A percentile compares a stretch with the other conserved stretches of the same genome.
phyloP scores from a whole-genome alignment of 257 asterid genomes.

The Osmanthus fragrans region DNA sequence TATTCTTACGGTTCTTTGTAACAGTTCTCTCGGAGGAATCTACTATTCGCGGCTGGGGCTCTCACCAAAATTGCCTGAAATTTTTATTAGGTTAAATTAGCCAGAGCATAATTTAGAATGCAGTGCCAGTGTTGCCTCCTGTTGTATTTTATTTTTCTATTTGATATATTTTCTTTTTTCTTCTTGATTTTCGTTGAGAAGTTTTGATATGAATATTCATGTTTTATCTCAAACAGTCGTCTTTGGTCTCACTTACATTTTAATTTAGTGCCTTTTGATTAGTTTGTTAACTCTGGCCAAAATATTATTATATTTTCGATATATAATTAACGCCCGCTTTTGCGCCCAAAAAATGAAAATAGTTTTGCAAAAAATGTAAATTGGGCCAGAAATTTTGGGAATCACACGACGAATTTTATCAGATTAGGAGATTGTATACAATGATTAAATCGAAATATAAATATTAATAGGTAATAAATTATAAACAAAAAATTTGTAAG shows the following conservation, averaged over 20 bases:
- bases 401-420: too few species aligned
- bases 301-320: too few species aligned
- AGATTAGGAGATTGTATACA: too few species aligned
- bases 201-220: neutral
- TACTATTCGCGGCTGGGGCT: slow-evolving; percentile 62
- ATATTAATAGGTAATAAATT: too few species aligned
- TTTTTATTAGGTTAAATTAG: neutral
- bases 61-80: slow-evolving; percentile 39
- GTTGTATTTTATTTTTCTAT: neutral
- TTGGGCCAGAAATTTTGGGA: too few species aligned
- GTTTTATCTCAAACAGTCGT: neutral
- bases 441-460: too few species aligned
- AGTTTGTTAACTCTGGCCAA: too few species aligned
- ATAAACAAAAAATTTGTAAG: too few species aligned
- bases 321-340: too few species aligned
- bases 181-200: neutral
- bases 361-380: too few species aligned
- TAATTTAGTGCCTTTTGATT: too few species aligned
- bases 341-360: too few species aligned
- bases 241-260: neutral
- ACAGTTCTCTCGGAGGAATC: slow-evolving; percentile 66
- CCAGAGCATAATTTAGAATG: neutral
- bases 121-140: neutral
- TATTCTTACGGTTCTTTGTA: slow-evolving; percentile 2
- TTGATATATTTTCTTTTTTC: neutral